Evolutionary conservation across 1,284 basidiomycete species (phyloP).

Genomic region (Apiotrichum siamense): DNA sequence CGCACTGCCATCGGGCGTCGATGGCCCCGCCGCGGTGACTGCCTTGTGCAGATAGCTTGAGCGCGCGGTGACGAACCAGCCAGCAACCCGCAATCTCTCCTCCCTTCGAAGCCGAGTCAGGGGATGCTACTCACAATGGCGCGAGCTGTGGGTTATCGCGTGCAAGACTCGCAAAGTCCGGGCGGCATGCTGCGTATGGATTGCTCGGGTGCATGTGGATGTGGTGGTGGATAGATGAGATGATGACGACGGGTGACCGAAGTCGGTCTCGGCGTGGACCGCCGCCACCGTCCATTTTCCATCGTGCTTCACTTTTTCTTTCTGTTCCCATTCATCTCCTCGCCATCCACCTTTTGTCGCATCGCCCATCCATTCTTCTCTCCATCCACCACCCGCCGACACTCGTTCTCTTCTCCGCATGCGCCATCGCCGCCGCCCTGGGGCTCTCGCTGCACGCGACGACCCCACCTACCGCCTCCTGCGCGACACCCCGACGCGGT

Average conservation of each 20-base stretch:
- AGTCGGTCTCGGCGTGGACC: too few relatives aligned
- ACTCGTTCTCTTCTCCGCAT: neutral
- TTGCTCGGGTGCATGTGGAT: slow-evolving; percentile 43
- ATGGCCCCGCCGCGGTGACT: too few relatives aligned
- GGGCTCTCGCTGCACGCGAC: neutral
- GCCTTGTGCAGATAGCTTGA: too few relatives aligned
- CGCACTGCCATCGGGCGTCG: too few relatives aligned
- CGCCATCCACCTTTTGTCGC: too few relatives aligned
- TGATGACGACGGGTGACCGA: too few relatives aligned
- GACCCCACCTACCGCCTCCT: neutral
- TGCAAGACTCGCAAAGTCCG: slow-evolving; percentile 62
- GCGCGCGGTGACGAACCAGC: neutral
- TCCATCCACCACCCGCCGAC: neutral
- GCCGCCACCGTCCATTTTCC: too few relatives aligned
- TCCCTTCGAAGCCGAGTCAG: neutral
- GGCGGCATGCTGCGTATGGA: slow-evolving; percentile 48
- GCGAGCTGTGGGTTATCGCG: slow-evolving; percentile 56
- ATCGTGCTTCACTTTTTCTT: neutral
- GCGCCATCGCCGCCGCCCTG: neutral
- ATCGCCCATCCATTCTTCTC: neutral
- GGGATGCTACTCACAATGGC: slow-evolving; percentile 54
- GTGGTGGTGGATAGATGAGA: neutral
- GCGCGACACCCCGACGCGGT: neutral
- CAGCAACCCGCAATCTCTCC: neutral
- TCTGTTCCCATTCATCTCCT: neutral